These are phyloP conservation scores for Nephelium lappaceum DNA, from an alignment of 345 rosid species.

Conservation along the genomic window DNA sequence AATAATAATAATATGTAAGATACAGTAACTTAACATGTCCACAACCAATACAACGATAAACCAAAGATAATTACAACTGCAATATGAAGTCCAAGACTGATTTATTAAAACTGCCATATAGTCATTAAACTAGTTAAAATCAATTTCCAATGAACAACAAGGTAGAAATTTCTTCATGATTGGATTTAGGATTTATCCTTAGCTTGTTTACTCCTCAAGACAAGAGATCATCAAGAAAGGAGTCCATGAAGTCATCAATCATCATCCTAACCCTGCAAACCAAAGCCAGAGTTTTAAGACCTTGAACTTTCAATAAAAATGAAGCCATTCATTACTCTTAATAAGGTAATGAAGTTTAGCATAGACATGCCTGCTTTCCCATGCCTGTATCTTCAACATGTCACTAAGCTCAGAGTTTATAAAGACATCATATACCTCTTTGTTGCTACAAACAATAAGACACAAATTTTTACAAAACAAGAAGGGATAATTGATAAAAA, in stretches of 20 bases:
- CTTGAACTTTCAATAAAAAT: not conserved
- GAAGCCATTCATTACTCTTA: not conserved
- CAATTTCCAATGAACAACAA: not conserved
- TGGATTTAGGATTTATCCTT: not conserved
- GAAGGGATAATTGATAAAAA: not conserved
- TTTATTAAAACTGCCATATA: not conserved
- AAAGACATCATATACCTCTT: too few species aligned
- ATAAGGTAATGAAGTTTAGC: not conserved
- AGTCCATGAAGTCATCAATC: slow-evolving; percentile 21
- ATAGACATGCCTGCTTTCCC: not conserved
- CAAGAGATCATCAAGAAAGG: slow-evolving; percentile 7
- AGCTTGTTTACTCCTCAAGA: not conserved
- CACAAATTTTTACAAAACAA: not conserved
- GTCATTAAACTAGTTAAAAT: not conserved
- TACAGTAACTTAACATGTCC: too few species aligned
- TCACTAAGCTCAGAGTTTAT: not conserved
- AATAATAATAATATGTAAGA: too few species aligned
- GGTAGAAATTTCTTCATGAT: not conserved
- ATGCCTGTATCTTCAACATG: not conserved
- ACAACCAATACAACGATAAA: too few species aligned
- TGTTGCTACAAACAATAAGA: not conserved
- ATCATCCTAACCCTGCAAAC: slow-evolving; percentile 25
- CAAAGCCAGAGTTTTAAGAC: not conserved
- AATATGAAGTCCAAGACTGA: not conserved
- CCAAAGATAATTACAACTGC: not conserved